Base-by-base conservation (phyloP, 176 grass and related monocot species). In the Oryza australiensis region DNA sequence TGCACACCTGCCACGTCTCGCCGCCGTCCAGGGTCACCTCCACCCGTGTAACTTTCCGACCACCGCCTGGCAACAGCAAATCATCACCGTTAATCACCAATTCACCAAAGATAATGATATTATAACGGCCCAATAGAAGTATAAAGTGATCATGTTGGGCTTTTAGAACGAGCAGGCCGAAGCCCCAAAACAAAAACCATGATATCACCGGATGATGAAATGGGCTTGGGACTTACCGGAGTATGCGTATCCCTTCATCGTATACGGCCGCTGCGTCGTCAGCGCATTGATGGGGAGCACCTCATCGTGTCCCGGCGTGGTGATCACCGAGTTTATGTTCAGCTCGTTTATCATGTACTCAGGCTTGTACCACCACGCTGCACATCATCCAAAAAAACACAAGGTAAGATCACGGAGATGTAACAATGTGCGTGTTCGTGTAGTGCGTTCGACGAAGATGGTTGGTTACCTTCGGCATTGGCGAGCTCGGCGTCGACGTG, bases 291-390 rank as follows among this genome's bases (percentile, higher is more conserved):
- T 98, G 8, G 92, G 89, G 0, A 98, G 80, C 29, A 95, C 46
- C 68, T 98, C 88, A 16, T 87, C 89, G 74, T 98, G 88, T 2
- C 72, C 88, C 3, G 95, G 95, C 70, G 92, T 90, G 23, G 93
- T 80, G 86, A 98, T 93, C 62, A 93, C 88, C 11, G 95, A 98
- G 90, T 98, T 98, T 18, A 86, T 87, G 82, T 95, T 98, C 68
- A 98, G 85, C 90, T 98, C 95, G 66, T 95, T 93, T 42, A 95
- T 98, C 30, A 98, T 93, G 79, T 86, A 88, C 72, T 98, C 95
- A 22, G 95, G 92, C 81, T 98, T 98, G 87, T 98, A 98, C 95
- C 95, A 98, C 95, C 92, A 98, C 2, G 82, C 95, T 98, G 79
- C n/a, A 18, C 76, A 80, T 73, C 38, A 62, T 24, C 10, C 53